Base-by-base conservation (phyloP, 106 monocot species). In the Hemerocallis citrina region DNA sequence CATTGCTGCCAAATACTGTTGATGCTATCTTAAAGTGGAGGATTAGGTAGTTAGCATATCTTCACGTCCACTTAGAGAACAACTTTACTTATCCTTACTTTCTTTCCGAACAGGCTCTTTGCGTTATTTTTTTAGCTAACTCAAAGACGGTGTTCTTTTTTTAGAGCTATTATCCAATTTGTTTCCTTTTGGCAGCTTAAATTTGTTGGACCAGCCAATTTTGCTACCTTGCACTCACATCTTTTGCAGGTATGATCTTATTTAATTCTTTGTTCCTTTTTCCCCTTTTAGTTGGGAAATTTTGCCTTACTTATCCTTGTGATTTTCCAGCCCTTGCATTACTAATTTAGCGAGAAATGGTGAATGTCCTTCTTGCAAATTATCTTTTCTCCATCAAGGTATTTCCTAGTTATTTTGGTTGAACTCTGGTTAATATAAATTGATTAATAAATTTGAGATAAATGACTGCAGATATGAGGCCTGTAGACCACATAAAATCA, bases 301-400 rank as follows among this genome's bases (percentile, higher is more conserved):
- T 60, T 60, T 6, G 28, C 34, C 59, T 48, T 57, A 47, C 22
- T 20, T 6, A 20, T 32, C 2, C 35, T 52, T 37, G 15, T 4
- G 16, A 32, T 59, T 63, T 0, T 76, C 57, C 77, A 95, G 94
- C 56, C 48, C 23, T 30, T 95, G 94, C 61, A 74, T 79, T 52
- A 43, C 45, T 43, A 59, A 44, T 43, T 45, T 41, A 29, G 68
- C 45, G 10, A 64, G 44, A 15, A 44, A 69, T 59, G 51, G 43
- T 25, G 58, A 30, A 24, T 95, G 94, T 31, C 63, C 81, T 27
- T 61, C 75, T 42, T 95, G 94, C 38, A 74, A 70, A 67, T 39
- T 50, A 11, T n/a, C 64, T 25, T 78, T 73, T 69, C 42, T 72
- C 52, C 59, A 44, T 43, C 75, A 81, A 86, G 94, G 94, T 95